phyloP scores from a whole-genome alignment of 2,329 filamentous ascomycete species.

The Ilyonectria robusta region DNA sequence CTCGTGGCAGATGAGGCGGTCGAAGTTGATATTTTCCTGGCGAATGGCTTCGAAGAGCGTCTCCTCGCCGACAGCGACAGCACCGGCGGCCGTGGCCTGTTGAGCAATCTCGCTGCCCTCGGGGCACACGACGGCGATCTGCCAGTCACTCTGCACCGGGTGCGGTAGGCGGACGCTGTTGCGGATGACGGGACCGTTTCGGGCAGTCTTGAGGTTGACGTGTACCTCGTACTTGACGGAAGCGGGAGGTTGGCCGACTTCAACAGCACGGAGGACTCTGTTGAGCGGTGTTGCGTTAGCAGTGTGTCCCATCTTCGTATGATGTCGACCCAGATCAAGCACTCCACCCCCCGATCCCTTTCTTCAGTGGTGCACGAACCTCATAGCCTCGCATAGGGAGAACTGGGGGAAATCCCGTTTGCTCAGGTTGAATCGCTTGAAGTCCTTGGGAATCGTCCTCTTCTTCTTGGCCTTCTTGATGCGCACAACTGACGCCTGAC shows the following conservation, averaged over 20 bases:
- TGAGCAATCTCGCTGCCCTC: slow-evolving; percentile 81
- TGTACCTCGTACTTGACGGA: slow-evolving; percentile 90
- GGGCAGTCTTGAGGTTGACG: slow-evolving; percentile 85
- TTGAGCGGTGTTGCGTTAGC: slow-evolving; percentile 29
- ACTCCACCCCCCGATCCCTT: not conserved
- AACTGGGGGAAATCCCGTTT: slow-evolving; percentile 76
- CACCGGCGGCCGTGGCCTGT: slow-evolving; percentile 84
- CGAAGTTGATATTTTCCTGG: slow-evolving; percentile 85
- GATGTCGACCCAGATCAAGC: slow-evolving; percentile 6
- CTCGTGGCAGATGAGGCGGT: slow-evolving; percentile 88
- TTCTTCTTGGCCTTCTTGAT: slow-evolving; percentile 70
- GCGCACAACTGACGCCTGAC: slow-evolving; percentile 57
- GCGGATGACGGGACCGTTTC: slow-evolving; percentile 88
- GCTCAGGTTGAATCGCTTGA: slow-evolving; percentile 76
- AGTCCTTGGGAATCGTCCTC: slow-evolving; percentile 74
- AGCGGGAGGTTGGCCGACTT: slow-evolving; percentile 85
- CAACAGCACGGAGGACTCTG: slow-evolving; percentile 91
- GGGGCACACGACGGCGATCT: slow-evolving; percentile 92
- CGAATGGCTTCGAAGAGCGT: slow-evolving; percentile 85
- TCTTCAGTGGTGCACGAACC: slow-evolving; percentile 67
- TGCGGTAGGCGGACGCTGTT: slow-evolving; percentile 91
- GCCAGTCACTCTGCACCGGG: slow-evolving; percentile 88
- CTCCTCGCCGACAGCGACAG: slow-evolving; percentile 87
- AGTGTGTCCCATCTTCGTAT: slow-evolving; percentile 2
- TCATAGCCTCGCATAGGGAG: slow-evolving; percentile 91